Base-by-base conservation (phyloP, 495 filamentous ascomycete species). In the Clohesyomyces aquaticus region DNA sequence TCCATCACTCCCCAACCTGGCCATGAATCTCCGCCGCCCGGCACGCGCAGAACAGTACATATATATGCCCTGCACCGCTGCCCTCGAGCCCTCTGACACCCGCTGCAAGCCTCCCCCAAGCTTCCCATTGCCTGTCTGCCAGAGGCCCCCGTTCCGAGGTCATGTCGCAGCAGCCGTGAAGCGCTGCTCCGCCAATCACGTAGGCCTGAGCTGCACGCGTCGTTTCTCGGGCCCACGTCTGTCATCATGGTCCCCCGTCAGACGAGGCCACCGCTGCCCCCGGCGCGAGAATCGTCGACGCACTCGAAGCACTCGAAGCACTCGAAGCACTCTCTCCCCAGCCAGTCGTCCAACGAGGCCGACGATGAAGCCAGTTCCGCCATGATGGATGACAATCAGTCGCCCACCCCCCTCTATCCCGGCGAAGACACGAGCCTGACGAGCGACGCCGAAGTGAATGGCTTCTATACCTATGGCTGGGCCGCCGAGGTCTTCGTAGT, bases 401-500 rank as follows among this genome's bases (percentile, higher is more conserved):
- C 64, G n/a, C 45, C 57, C 6, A 6, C 32, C 22, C 79, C 80
- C 16, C 75, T 77, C 16, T 97, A 93, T 73, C 80, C 81, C 9
- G 91, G 88, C 35, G 91, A 98, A 75, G 94, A 98, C 75, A 91
- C 88, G 28, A 85, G 94, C 16, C 81, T 86, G 35, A 98, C 94
- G 9, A 96, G 91, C 72, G 79, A 77, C 63, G 92, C 89, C 73
- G 94, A 98, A 79, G 83, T 97, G 29, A 82, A 83, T 11, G 94
- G 94, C 56, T 98, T 93, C 91, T 98, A 96, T 75, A 88, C 89
- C 64, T 98, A 98, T 80, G 90, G 87, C 47, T 98, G 93, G 83
- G 94, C 94, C 19, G 91, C 93, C n/a, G 94, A 98, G 76, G 92
- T 96, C 43, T 98, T 96, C 72, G 90, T 96, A 12, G 89, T 98